Base-by-base conservation (phyloP, 1,284 basidiomycete species). In the Sanguinoderma infundibulare region DNA sequence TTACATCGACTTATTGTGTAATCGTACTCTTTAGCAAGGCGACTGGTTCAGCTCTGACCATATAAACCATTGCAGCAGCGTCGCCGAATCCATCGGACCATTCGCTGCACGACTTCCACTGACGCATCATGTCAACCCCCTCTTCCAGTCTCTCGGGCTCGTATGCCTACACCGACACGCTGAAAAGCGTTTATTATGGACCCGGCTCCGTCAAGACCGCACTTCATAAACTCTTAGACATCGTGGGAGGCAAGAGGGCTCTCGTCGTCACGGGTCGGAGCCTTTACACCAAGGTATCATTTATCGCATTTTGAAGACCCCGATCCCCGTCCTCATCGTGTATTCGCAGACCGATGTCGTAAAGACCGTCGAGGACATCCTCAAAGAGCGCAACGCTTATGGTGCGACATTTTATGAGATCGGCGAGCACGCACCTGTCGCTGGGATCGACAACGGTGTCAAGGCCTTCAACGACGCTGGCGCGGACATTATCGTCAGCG, bases 401-500 rank as follows among this genome's bases (percentile, higher is more conserved):
- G 87, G 84, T 52, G 83, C 80, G 26, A 92, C 89, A 5, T 93
- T 91, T 75, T 85, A 79, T 62, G 86, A 90, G 66, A 92, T 94
- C 63, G 90, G 89, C 9, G 82, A 94, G 73, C 91, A 94, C 69
- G 79, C 90, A 0, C 92, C 91, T 3, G 80, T 93, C 56, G 84
- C 84, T 15, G 89, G 84, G 9, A 90, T 94, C 67, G 75, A 78
- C n/a, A 80, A 79, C 20, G 89, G 85, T n/a, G 76, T 87, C 53
- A 76, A 84, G 55, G 71, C 76, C 1, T 85, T 90, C 75, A 83
- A 80, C 57, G 78, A 83, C 6, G 75, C 78, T 20, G 78, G 78
- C 4, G 89, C 89, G 57, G 87, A 93, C 70, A 80, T 87, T 40
- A 84, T 92, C 68, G 82, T 93, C 49, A 80, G 90, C 36, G 80